Conservation (phyloP, 192 early-diverging fungal genomes). For the Geranomyces variabilis region DNA sequence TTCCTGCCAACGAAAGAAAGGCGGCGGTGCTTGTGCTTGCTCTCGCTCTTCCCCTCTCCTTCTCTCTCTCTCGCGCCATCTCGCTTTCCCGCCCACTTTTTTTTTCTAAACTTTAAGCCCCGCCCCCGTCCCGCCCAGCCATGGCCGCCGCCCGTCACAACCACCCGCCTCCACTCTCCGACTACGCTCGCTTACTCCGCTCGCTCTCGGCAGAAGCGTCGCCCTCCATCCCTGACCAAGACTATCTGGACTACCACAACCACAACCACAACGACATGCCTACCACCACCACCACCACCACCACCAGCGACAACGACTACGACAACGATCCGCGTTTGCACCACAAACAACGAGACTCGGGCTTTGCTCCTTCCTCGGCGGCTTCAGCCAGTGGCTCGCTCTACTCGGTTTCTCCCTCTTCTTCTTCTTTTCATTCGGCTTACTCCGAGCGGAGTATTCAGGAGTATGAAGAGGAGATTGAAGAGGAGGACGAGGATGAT, state of each 20-base stretch:
- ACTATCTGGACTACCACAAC: background rate
- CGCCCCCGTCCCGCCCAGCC: too few species aligned
- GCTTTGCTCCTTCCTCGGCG: background rate
- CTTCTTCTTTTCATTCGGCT: too few species aligned
- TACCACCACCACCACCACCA: background rate
- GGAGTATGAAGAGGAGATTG: background rate
- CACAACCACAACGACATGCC: background rate
- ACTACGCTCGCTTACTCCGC: conserved; percentile 24
- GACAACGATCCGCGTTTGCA: too few species aligned
- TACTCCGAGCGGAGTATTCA: background rate
- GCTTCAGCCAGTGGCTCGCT: background rate
- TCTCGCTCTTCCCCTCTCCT: too few species aligned
- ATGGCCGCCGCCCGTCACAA: too few species aligned
- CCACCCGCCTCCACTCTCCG: conserved; percentile 3
- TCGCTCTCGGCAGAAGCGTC: conserved; percentile 6
- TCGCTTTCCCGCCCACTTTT: too few species aligned
- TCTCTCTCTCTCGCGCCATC: too few species aligned
- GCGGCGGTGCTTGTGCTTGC: too few species aligned
- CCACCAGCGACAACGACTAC: too few species aligned
- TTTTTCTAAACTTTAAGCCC: too few species aligned
- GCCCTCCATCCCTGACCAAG: background rate
- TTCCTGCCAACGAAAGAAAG: too few species aligned
- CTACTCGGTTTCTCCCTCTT: background rate
- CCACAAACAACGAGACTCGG: background rate
- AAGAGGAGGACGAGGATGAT: background rate